Conservation (phyloP, 1,139 yeast species). For the Magnusiomyces paraingens region DNA sequence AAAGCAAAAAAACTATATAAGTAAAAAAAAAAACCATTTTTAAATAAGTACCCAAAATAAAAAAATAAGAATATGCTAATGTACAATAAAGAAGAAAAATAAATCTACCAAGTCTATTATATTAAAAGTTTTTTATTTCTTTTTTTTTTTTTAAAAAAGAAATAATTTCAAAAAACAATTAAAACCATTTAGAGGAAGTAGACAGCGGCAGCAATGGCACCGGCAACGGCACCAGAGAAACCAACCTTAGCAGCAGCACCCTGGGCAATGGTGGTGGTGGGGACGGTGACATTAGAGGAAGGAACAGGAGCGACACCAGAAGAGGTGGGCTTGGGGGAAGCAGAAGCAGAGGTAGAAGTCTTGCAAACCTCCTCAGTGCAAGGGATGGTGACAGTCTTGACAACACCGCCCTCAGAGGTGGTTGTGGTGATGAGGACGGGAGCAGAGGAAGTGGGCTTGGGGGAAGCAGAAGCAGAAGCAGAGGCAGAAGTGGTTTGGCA, state of each 20-base stretch:
- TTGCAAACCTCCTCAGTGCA: slow-evolving; percentile 15
- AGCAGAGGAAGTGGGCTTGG: slow-evolving; percentile 20
- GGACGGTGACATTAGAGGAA: slow-evolving; percentile 12
- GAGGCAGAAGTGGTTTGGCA: slow-evolving; percentile 1
- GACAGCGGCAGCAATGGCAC: slow-evolving; percentile 36
- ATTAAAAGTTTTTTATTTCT: too few species aligned
- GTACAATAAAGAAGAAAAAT: slow-evolving; percentile 5
- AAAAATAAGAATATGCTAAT: slow-evolving; percentile 8
- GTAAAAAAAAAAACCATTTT: slow-evolving; percentile 2
- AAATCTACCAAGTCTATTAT: background rate
- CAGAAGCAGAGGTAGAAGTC: slow-evolving; percentile 17
- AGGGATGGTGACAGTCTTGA: slow-evolving; percentile 27
- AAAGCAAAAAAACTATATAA: slow-evolving; percentile 4
- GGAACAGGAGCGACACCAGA: slow-evolving; percentile 14
- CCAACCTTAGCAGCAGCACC: slow-evolving; percentile 32
- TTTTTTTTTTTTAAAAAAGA: background rate
- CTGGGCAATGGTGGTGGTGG: slow-evolving; percentile 21
- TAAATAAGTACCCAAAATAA: slow-evolving; percentile 1
- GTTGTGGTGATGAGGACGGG: slow-evolving; percentile 22
- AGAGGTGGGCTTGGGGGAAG: slow-evolving; percentile 15
- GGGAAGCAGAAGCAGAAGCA: slow-evolving; percentile 4
- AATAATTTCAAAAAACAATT: background rate
- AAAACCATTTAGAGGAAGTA: slow-evolving; percentile 31
- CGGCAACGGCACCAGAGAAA: slow-evolving; percentile 34
- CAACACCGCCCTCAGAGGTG: slow-evolving; percentile 16